Conservation (phyloP, 306 rosid species). For the Cicer bijugum region DNA sequence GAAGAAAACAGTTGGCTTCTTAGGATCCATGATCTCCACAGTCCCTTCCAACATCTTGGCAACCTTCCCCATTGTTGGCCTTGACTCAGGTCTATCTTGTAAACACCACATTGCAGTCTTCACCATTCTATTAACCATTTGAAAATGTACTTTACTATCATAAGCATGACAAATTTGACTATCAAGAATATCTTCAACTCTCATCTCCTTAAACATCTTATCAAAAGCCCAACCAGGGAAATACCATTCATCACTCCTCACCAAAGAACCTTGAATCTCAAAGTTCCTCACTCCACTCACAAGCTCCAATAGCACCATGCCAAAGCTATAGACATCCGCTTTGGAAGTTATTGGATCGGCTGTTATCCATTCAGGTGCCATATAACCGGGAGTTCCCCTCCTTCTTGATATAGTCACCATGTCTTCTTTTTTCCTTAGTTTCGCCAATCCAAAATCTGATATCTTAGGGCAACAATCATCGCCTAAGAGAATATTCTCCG, state of each 20-base stretch:
- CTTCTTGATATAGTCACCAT: constrained; percentile 79
- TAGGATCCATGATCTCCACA: constrained; percentile 73
- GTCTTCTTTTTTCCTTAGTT: constrained; percentile 76
- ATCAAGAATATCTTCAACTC: constrained; percentile 79
- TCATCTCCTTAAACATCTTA: constrained; percentile 76
- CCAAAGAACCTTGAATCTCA: constrained; percentile 52
- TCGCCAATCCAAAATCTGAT: constrained; percentile 89
- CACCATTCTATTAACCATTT: constrained; percentile 79
- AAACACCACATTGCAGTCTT: constrained; percentile 96
- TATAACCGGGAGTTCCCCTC: constrained; percentile 88
- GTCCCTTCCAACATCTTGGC: constrained; percentile 98
- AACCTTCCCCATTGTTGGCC: constrained; percentile 95
- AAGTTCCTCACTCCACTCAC: constrained; percentile 72
- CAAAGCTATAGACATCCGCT: constrained; percentile 89
- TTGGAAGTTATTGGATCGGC: constrained; percentile 75
- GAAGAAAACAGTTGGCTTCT: constrained; percentile 80
- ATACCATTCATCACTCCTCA: constrained; percentile 75
- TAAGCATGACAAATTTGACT: constrained; percentile 58
- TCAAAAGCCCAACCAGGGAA: constrained; percentile 91
- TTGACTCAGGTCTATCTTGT: constrained; percentile 74
- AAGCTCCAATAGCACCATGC: constrained; percentile 84
- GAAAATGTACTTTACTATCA: constrained; percentile 65
- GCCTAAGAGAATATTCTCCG: constrained; percentile 79
- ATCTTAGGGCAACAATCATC: constrained; percentile 88
- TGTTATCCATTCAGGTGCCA: constrained; percentile 92